Percentiles rank a stretch among this genome's conserved stretches.
phyloP scores from a whole-genome alignment of 306 rosid species.

The Betula pendula region DNA sequence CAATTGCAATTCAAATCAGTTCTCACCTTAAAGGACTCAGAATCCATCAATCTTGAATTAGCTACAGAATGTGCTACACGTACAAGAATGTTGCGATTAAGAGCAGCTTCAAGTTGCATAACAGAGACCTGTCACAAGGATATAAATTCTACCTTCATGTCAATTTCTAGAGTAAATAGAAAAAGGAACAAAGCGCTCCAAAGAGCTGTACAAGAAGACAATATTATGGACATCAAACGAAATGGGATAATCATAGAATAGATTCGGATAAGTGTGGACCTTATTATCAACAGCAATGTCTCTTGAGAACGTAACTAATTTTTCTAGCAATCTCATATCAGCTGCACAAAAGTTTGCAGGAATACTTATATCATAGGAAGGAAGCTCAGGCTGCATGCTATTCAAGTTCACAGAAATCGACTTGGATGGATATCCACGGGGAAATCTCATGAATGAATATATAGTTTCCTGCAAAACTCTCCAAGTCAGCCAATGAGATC shows the following conservation, averaged over 20 bases:
- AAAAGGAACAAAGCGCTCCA: background rate
- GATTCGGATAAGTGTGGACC: constrained; percentile 32
- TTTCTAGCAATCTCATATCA: constrained; percentile 52
- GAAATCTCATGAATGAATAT: constrained; percentile 74
- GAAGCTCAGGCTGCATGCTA: constrained; percentile 30
- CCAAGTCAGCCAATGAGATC: constrained; percentile 27
- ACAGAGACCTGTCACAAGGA: constrained; percentile 48
- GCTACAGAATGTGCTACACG: constrained; percentile 62
- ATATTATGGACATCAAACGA: constrained; percentile 4
- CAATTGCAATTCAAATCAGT: constrained; percentile 3
- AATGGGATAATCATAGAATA: background rate
- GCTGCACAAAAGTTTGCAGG: constrained; percentile 40
- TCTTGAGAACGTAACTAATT: constrained; percentile 45
- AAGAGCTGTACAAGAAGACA: background rate
- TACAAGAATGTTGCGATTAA: constrained; percentile 58
- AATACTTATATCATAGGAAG: constrained; percentile 44
- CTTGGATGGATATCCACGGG: constrained; percentile 49
- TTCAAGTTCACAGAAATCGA: constrained; percentile 41
- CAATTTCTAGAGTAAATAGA: background rate
- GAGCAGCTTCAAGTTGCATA: constrained; percentile 50
- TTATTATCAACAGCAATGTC: constrained; percentile 34
- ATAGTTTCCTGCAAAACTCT: constrained; percentile 59
- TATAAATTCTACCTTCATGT: background rate
- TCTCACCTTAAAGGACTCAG: constrained; percentile 60
- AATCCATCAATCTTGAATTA: constrained; percentile 59